phyloP scores from a whole-genome alignment of 345 rosid species.

The Brassica juncea region DNA sequence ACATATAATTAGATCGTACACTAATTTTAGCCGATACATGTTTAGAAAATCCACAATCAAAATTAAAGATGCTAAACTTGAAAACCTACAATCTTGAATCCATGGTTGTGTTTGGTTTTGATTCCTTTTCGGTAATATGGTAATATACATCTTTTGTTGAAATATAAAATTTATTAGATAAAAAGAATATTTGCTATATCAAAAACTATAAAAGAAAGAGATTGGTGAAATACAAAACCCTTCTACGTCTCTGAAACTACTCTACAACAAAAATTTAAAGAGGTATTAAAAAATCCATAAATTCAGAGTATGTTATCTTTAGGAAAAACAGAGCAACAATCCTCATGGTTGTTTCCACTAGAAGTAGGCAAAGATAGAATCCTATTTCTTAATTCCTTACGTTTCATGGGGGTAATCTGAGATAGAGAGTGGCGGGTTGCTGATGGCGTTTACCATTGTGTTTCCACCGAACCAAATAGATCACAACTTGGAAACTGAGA shows the following conservation, averaged over 20 bases:
- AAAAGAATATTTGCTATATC: neutral
- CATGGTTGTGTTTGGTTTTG: neutral
- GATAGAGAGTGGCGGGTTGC: no score
- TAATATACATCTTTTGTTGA: neutral
- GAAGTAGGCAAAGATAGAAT: neutral
- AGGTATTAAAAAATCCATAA: neutral
- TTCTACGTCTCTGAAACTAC: neutral
- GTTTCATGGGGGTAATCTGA: neutral
- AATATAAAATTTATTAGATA: neutral
- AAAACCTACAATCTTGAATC: neutral
- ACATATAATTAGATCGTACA: neutral
- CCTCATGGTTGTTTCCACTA: neutral
- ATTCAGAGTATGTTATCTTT: neutral
- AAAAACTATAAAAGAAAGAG: neutral
- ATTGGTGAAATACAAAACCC: neutral
- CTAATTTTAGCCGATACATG: conserved; percentile 1
- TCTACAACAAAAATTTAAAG: neutral
- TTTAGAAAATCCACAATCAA: neutral
- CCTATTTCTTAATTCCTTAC: neutral
- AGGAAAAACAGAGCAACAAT: neutral
- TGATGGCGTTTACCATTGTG: no score
- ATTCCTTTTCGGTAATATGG: neutral
- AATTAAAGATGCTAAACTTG: neutral
- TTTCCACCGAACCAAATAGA: no score
- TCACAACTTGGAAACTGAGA: no score